A percentile compares a stretch with the other conserved stretches of the same genome.
phyloP scores from a whole-genome alignment of 1,284 basidiomycete genomes.

The Microstroma glucosiphilum region DNA sequence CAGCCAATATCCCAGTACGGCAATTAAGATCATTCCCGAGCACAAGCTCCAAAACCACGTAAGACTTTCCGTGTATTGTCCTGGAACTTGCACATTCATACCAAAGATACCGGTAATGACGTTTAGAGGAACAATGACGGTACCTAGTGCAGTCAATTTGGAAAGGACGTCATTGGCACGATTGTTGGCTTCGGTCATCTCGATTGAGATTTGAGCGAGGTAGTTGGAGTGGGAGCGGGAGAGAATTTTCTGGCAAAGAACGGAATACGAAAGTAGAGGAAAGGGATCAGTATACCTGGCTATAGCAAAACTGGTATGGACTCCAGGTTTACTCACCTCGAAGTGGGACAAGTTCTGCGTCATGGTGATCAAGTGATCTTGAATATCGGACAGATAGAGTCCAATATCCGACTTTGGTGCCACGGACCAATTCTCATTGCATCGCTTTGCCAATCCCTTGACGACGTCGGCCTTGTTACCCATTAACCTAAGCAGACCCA shows the following conservation, averaged over 20 bases:
- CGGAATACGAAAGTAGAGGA: conserved; percentile 52
- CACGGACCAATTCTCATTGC: conserved; percentile 98
- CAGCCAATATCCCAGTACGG: conserved; percentile 43
- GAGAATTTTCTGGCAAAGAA: conserved; percentile 68
- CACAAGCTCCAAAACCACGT: conserved; percentile 47
- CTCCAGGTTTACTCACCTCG: conserved; percentile 16
- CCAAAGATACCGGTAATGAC: conserved; percentile 50
- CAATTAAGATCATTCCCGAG: conserved; percentile 43
- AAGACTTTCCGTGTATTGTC: conserved; percentile 37
- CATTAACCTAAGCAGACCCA: conserved; percentile 90
- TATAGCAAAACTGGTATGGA: neutral
- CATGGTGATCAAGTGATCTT: conserved; percentile 99
- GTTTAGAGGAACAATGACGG: conserved; percentile 61
- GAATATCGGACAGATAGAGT: conserved; percentile 76
- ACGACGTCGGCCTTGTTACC: conserved; percentile 99
- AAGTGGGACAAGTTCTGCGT: conserved; percentile 69
- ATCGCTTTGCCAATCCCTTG: conserved; percentile 89
- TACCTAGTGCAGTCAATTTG: conserved; percentile 97
- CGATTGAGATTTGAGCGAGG: conserved; percentile 47
- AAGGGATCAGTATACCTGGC: neutral
- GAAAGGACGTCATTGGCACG: conserved; percentile 95
- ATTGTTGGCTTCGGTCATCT: conserved; percentile 88
- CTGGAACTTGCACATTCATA: conserved; percentile 50
- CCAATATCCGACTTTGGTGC: conserved; percentile 97
- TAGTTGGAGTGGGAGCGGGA: conserved; percentile 97